Base-by-base conservation (phyloP, 306 rosid genomes). In the Malus sylvestris region DNA sequence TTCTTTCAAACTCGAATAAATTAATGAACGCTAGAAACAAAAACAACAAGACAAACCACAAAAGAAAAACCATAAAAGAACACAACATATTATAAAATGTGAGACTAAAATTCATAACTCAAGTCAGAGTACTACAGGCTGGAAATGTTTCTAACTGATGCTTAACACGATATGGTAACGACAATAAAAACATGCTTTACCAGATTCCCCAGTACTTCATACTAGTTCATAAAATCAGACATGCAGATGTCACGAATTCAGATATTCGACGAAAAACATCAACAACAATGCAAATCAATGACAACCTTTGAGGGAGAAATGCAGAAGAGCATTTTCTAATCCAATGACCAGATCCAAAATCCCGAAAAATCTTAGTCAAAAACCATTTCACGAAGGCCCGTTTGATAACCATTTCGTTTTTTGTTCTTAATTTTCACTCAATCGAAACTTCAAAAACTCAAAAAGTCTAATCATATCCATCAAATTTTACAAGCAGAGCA, bases 291-390 rank as follows among this genome's bases (percentile, higher is more conserved):
- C 45, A 19, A 33, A 25, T 33, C 53, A 32, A 3, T 22, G 29
- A 29, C 32, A 67, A 40, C 64, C 16, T 40, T 63, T 29, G 13
- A 33, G 25, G 44, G 38, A 6, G 12, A 22, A 35, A 35, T 4
- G 33, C 14, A 8, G 14, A 19, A 20, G n/a, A 79, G 45, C 57
- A 33, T 5, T 64, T 33, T 45, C 22, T 15, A 70, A 73, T 62
- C 38, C 32, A 4, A 67, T 66, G 46, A 57, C 53, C 76, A 77
- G 83, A 82, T 84, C 88, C 72, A 57, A 57, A 3, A 57, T 57
- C 29, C 3, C 60, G 27, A 42, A 38, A 33, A 67, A 67, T 67
- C 53, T 9, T 42, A n/a, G 53, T 44, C 32, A 67, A 40, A 38
- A 19, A 42, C 18, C 27, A 38, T 4, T 66, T 33, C 23, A 23